Evolutionary conservation across 2,329 filamentous ascomycete species (phyloP).

Genomic region (Penicillium sp.): DNA sequence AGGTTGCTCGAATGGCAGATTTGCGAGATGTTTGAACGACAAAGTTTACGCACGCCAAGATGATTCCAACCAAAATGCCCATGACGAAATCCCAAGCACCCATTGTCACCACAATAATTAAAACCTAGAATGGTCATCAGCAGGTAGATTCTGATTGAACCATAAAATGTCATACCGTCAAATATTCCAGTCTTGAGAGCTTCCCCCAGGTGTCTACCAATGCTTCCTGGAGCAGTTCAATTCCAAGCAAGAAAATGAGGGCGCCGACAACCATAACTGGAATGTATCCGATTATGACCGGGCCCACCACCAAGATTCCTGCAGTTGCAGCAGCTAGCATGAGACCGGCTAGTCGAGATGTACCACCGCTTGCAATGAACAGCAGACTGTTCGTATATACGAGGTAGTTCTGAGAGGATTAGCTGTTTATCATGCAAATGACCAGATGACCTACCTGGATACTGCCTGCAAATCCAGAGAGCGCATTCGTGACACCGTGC

Average conservation of each 20-base stretch:
- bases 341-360: constrained; percentile 77
- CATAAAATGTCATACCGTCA: constrained; percentile 56
- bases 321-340: constrained; percentile 76
- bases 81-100: constrained; percentile 94
- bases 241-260: constrained; percentile 88
- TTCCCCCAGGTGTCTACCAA: constrained; percentile 84
- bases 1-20: constrained; percentile 83
- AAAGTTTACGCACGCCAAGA: constrained; percentile 83
- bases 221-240: constrained; percentile 84
- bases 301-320: constrained; percentile 77
- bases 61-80: constrained; percentile 85
- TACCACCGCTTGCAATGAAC: constrained; percentile 87
- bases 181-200: constrained; percentile 76
- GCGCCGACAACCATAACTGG: constrained; percentile 96
- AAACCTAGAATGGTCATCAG: constrained; percentile 51
- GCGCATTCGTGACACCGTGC: constrained; percentile 85
- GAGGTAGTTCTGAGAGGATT: constrained; percentile 71
- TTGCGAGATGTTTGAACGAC: constrained; percentile 87
- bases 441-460: constrained; percentile 54
- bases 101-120: constrained; percentile 91
- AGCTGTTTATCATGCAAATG: constrained; percentile 14
- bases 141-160: background rate
- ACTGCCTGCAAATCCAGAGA: constrained; percentile 80
- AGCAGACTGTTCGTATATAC: constrained; percentile 98
- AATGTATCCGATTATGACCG: constrained; percentile 84